These are phyloP conservation scores for Bertia moriformis DNA, from an alignment of 2,329 filamentous ascomycete genomes.

Conservation along the genomic window DNA sequence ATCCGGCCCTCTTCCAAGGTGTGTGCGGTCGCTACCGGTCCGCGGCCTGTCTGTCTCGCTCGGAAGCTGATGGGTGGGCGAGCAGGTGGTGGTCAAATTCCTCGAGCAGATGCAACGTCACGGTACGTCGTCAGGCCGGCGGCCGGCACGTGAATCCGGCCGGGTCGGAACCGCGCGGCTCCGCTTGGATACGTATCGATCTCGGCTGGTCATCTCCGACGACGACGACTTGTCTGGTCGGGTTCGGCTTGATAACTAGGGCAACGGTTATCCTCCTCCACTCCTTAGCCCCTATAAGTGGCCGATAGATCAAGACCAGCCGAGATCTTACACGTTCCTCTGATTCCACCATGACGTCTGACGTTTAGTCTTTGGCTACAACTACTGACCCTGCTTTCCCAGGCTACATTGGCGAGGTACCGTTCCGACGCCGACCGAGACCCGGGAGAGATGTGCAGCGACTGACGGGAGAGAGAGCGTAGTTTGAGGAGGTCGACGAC, in stretches of 20 bases:
- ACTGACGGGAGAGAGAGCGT: no score
- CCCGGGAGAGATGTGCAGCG: no score
- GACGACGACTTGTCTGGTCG: no score
- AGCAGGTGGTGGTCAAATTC: slow-evolving; percentile 99
- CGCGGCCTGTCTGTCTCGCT: no score
- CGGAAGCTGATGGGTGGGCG: no score
- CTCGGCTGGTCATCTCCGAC: no score
- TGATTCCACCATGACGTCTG: slow-evolving; percentile 60
- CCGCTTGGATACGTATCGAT: no score
- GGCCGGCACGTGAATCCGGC: slow-evolving; percentile 5
- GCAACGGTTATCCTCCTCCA: slow-evolving; percentile 61
- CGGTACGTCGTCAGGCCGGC: slow-evolving; percentile 51
- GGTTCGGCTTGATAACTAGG: slow-evolving; percentile 99
- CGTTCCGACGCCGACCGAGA: no score
- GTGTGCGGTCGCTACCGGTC: no score
- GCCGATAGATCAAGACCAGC: slow-evolving; percentile 80
- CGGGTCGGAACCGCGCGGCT: no score
- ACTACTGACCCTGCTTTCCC: slow-evolving; percentile 25
- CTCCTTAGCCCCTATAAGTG: slow-evolving; percentile 95
- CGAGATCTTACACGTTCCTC: slow-evolving; percentile 97
- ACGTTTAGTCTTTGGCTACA: slow-evolving; percentile 96
- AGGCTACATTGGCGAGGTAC: slow-evolving; percentile 99
- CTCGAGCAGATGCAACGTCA: slow-evolving; percentile 98
- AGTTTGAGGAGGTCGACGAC: slow-evolving; percentile 99
- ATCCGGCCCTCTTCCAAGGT: slow-evolving; percentile 98